phyloP scores from a whole-genome alignment of 202 grass and related monocot species.

The Hordeum pubiflorum region DNA sequence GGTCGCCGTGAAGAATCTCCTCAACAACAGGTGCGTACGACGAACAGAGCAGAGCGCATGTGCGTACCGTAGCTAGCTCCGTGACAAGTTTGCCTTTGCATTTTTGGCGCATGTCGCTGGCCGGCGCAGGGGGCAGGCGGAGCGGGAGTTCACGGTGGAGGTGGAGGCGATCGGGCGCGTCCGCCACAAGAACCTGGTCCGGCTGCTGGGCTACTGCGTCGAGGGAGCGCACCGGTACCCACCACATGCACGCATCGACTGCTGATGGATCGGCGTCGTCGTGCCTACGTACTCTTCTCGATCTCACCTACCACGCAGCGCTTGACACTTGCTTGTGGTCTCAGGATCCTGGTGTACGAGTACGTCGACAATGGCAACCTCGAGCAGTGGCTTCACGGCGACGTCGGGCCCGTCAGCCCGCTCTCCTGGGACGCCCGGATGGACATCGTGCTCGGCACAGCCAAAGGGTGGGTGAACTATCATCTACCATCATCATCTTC shows the following conservation, averaged over 20 bases:
- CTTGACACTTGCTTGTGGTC: slow-evolving; percentile 22
- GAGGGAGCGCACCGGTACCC: slow-evolving; percentile 78
- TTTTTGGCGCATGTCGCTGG: not conserved
- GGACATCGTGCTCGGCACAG: slow-evolving; percentile 71
- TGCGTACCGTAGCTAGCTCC: not conserved
- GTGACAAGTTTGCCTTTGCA: not conserved
- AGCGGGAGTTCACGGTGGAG: slow-evolving; percentile 92
- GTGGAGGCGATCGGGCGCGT: slow-evolving; percentile 96
- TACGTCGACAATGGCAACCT: slow-evolving; percentile 90
- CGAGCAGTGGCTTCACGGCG: slow-evolving; percentile 92
- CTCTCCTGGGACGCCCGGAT: slow-evolving; percentile 81
- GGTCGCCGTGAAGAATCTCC: slow-evolving; percentile 86
- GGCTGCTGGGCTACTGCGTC: slow-evolving; percentile 79
- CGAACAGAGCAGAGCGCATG: too few species aligned
- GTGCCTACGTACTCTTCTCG: not conserved
- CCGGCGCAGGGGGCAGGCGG: slow-evolving; percentile 67
- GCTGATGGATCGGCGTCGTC: not conserved
- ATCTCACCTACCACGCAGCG: slow-evolving; percentile 3
- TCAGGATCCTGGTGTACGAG: slow-evolving; percentile 89
- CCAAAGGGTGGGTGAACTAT: slow-evolving; percentile 60
- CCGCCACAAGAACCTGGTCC: slow-evolving; percentile 87
- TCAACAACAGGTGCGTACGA: slow-evolving; percentile 61
- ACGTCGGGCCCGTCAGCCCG: slow-evolving; percentile 55
- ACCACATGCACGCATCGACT: not conserved
- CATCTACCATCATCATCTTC: too few species aligned